Percentiles rank a stretch among this genome's conserved stretches.
These are phyloP conservation scores for Pisolithus sp. DNA, from an alignment of 768 basidiomycete genomes.

Conservation along the genomic window DNA sequence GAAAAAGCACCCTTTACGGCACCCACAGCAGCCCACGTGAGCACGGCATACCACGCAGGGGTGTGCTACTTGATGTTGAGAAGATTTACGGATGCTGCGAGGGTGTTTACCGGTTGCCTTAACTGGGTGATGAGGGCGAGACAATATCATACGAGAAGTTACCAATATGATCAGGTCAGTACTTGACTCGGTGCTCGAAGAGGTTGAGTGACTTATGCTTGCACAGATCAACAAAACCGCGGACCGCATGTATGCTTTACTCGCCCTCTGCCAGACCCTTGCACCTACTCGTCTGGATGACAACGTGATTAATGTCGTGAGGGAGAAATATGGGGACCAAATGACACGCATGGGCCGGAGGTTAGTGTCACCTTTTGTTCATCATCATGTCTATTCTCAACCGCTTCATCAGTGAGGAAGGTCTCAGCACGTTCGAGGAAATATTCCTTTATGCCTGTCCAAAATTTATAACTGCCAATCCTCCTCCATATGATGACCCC, in stretches of 20 bases:
- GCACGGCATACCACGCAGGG: constrained; percentile 92
- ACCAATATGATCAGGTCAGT: constrained; percentile 89
- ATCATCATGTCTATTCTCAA: background rate
- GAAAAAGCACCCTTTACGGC: constrained; percentile 92
- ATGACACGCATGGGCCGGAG: constrained; percentile 78
- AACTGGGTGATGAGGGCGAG: constrained; percentile 96
- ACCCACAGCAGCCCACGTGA: constrained; percentile 94
- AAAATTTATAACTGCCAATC: constrained; percentile 92
- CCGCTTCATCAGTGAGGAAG: constrained; percentile 47
- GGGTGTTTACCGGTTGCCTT: constrained; percentile 85
- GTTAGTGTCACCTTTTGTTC: constrained; percentile 38
- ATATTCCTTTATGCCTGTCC: constrained; percentile 94
- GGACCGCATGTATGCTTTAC: constrained; percentile 95
- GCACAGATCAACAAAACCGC: constrained; percentile 91
- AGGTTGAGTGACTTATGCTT: background rate
- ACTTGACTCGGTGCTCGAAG: background rate
- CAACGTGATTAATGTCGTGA: constrained; percentile 87
- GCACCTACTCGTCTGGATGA: constrained; percentile 92
- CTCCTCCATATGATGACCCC: constrained; percentile 87
- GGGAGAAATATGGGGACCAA: constrained; percentile 92
- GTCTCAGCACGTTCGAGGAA: constrained; percentile 76
- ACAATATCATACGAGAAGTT: constrained; percentile 93
- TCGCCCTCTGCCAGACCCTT: constrained; percentile 88
- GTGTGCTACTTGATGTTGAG: constrained; percentile 96
- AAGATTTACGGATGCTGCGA: constrained; percentile 92